These are phyloP conservation scores for Jaltomata sinuosa DNA, from an alignment of 257 asterid genomes.

Conservation along the genomic window DNA sequence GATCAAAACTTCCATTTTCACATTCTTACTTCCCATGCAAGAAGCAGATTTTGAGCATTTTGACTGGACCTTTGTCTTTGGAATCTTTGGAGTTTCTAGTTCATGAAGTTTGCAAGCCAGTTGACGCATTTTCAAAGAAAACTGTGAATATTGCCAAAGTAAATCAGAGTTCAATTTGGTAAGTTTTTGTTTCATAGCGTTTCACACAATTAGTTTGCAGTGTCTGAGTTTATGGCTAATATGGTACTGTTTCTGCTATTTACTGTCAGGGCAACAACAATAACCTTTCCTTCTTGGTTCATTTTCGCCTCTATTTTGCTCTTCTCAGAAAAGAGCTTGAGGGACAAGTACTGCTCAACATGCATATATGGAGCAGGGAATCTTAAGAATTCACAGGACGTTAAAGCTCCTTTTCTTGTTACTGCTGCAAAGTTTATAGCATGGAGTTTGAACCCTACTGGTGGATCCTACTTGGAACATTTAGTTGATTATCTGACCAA, in stretches of 20 bases:
- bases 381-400: slow-evolving; percentile 12
- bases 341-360: slow-evolving; percentile 15
- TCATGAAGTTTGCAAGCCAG: slow-evolving; percentile 19
- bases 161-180: slow-evolving; percentile 63
- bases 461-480: slow-evolving; percentile 27
- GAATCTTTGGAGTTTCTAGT: slow-evolving; percentile 46
- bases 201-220: slow-evolving; percentile 3
- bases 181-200: slow-evolving; percentile 13
- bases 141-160: slow-evolving; percentile 25
- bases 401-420: slow-evolving; percentile 21
- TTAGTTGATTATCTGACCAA: slow-evolving; percentile 34
- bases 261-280: slow-evolving; percentile 46
- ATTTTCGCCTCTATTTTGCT: slow-evolving; percentile 50
- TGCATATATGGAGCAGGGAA: slow-evolving; percentile 7
- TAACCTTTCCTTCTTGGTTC: slow-evolving; percentile 78
- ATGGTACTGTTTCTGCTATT: slow-evolving; percentile 1
- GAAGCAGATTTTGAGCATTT: slow-evolving; percentile 31
- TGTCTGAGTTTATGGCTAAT: slow-evolving; percentile 6
- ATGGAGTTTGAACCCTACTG: slow-evolving; percentile 56
- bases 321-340: slow-evolving; percentile 21
- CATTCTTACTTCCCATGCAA: slow-evolving; percentile 56
- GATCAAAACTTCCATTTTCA: slow-evolving; percentile 57
- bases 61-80: slow-evolving; percentile 50
- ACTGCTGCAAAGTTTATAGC: slow-evolving; percentile 59
- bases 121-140: slow-evolving; percentile 23